Evolutionary conservation across 352 stramenopile species (phyloP).

Genomic region (Phytophthora vignae): DNA sequence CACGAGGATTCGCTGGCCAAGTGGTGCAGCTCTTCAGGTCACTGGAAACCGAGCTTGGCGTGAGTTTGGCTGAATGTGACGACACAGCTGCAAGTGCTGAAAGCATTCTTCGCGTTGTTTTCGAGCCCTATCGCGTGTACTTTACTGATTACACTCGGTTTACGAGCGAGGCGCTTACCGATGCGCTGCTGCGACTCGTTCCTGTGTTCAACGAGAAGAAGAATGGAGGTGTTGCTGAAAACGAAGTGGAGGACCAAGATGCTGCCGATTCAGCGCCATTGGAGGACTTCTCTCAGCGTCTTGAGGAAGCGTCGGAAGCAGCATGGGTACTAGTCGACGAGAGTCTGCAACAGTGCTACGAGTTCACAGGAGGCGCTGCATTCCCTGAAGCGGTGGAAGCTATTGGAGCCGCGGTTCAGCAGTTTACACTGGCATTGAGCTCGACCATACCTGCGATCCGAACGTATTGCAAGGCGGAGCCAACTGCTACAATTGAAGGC

Average conservation of each 20-base stretch:
- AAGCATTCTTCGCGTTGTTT: conserved; percentile 38
- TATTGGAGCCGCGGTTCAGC: conserved; percentile 48
- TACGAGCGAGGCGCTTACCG: conserved; percentile 47
- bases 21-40: conserved; percentile 55
- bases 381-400: conserved; percentile 69
- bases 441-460: conserved; percentile 56
- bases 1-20: conserved; percentile 51
- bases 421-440: conserved; percentile 54
- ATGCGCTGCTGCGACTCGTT: conserved; percentile 51
- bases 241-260: conserved; percentile 32
- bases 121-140: conserved; percentile 64
- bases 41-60: conserved; percentile 36
- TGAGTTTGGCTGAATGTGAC: conserved; percentile 17
- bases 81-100: conserved; percentile 13
- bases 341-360: conserved; percentile 62
- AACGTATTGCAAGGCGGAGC: conserved; percentile 46
- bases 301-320: conserved; percentile 62
- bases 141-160: conserved; percentile 63
- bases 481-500: background rate
- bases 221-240: conserved; percentile 8
- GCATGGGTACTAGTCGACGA: conserved; percentile 58
- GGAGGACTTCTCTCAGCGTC: conserved; percentile 59
- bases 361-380: conserved; percentile 60
- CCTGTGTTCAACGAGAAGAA: conserved; percentile 42
- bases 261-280: conserved; percentile 42